Evolutionary conservation across 2,329 filamentous ascomycete genomes (phyloP), one percentile per base, ranked within the genome.

Genomic region (Tolypocladium sp.): DNA sequence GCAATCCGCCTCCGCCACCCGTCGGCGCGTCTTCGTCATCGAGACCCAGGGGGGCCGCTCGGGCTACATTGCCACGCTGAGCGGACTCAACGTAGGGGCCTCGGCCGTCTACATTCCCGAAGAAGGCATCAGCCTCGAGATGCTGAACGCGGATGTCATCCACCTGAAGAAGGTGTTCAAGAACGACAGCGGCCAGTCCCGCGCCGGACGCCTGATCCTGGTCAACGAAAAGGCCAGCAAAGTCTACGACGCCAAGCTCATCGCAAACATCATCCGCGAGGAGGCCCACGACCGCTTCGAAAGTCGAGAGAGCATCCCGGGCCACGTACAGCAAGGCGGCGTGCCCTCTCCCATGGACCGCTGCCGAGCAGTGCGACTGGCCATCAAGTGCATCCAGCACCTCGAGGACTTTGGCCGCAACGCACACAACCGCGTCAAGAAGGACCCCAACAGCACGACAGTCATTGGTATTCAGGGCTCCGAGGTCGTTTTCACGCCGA

Each of bases 21-120:
- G 94, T 60, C 88, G 94, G 52, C 87, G 94, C 62, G 93, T 97
- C 58, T 99, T 99, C 75, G 92, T 99, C 57, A 93, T 99, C 58
- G 94, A 99, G 77, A 97, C 94, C 0, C 94, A 99, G 77, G 94
- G 94, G 67, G 94, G 94, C 41, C 87, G 90, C 59, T 97, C 91
- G 5, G 94, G 94, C 25, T 99, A 97, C 74, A 85, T 97, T 61
- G 93, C 93, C 35, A 96, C 91, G 0, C 83, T 97, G 59, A 92
- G 90, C 17, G 94, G 93, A 56, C 84, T 99, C 17, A 86, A 88
- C n/a, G 91, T 97, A 20, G 94, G 94, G 58, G 94, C 94, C 10
- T 82, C 90, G 17, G 92, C 93, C 1, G 92, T 97, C 15, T 99
- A 99, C 76, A 97, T 93, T 6, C 94, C 94, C 1, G 94, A 99